Evolutionary conservation across 768 basidiomycete genomes (phyloP).

Genomic region (Coprinopsis marcescibilis): DNA sequence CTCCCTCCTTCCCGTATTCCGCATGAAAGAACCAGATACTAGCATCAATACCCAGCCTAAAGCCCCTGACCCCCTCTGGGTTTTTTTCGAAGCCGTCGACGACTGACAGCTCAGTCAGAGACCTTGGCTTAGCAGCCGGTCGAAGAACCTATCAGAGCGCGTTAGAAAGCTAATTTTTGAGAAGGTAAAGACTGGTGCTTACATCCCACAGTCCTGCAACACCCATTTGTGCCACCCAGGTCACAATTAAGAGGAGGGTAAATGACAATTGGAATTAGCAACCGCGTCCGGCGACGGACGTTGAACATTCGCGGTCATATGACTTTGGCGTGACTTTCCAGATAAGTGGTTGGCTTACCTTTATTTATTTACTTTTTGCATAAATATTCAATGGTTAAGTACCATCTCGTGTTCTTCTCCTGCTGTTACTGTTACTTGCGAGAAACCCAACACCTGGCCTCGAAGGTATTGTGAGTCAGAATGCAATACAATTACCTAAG

Average conservation of each 20-base stretch:
- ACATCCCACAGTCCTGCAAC: conserved; percentile 49
- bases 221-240: conserved; percentile 28
- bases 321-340: conserved; percentile 1
- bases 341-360: too few species aligned
- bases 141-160: conserved; percentile 46
- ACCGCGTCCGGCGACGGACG: background rate
- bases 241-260: background rate
- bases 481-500: too few species aligned
- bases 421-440: too few species aligned
- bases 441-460: too few species aligned
- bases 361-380: too few species aligned
- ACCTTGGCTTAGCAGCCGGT: conserved; percentile 65
- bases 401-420: too few species aligned
- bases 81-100: conserved; percentile 71
- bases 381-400: too few species aligned
- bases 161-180: conserved; percentile 6
- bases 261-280: background rate
- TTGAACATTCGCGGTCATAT: conserved; percentile 8
- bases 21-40: conserved; percentile 84
- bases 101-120: conserved; percentile 71
- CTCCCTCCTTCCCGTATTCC: conserved; percentile 68
- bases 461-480: too few species aligned
- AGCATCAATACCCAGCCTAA: conserved; percentile 83
- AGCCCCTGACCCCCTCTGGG: conserved; percentile 58
- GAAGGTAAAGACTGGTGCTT: conserved; percentile 10